phyloP scores from a whole-genome alignment of 2,329 filamentous ascomycete species.

The Exophiala calicioides region DNA sequence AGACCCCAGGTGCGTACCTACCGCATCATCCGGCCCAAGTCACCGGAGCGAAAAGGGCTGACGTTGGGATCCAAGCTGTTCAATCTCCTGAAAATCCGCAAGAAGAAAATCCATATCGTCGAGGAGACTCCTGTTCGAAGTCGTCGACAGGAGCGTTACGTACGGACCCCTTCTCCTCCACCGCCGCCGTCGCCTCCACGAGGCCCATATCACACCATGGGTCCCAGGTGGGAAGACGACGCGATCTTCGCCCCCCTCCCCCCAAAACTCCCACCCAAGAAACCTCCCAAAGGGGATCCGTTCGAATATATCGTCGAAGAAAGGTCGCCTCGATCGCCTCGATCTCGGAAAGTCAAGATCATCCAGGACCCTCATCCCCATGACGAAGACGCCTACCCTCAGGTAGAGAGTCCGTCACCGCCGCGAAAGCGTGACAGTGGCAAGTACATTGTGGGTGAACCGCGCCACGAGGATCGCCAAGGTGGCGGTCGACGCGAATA shows the following conservation, averaged over 20 bases:
- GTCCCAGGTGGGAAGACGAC: constrained; percentile 16
- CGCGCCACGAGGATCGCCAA: constrained; percentile 3
- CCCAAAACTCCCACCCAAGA: constrained; percentile 21
- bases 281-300: constrained; percentile 10
- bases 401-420: constrained; percentile 21
- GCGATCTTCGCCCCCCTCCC: constrained; percentile 23
- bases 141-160: constrained; percentile 15
- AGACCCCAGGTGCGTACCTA: constrained; percentile 25
- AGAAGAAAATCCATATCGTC: constrained; percentile 23
- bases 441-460: constrained; percentile 16
- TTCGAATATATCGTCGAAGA: constrained; percentile 12
- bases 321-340: constrained; percentile 18
- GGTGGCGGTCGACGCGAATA: constrained; percentile 12
- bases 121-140: constrained; percentile 25
- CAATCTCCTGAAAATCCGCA: constrained; percentile 24
- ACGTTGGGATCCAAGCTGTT: constrained; percentile 25
- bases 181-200: constrained; percentile 20
- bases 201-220: constrained; percentile 23
- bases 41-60: constrained; percentile 13
- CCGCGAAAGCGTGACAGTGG: constrained; percentile 21
- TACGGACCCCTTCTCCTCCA: constrained; percentile 12
- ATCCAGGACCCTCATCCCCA: constrained; percentile 7
- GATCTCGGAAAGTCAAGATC: constrained; percentile 18
- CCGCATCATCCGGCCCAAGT: constrained; percentile 15
- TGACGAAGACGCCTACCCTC: constrained; percentile 24